Conservation (phyloP, 768 basidiomycete species). For the Tulasnella sp. region DNA sequence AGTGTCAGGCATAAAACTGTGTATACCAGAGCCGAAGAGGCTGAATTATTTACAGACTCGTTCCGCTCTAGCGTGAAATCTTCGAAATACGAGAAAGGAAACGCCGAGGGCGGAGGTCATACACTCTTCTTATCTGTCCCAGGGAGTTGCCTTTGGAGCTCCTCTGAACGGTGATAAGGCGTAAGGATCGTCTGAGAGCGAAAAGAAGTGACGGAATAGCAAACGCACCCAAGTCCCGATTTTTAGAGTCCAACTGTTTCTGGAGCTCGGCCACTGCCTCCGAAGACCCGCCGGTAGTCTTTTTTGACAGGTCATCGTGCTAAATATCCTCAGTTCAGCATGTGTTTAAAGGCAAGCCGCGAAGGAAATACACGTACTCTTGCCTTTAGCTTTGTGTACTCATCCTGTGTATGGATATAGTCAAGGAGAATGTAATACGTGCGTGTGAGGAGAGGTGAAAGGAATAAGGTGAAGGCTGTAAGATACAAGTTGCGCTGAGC, state of each 20-base stretch:
- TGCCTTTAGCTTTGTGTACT: slow-evolving; percentile 75
- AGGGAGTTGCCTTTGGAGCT: slow-evolving; percentile 9
- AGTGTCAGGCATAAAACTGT: too few species aligned
- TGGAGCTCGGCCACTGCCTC: slow-evolving; percentile 17
- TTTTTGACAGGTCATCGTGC: neutral
- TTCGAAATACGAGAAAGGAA: neutral
- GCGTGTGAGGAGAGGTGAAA: slow-evolving; percentile 88
- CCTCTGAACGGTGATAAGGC: neutral
- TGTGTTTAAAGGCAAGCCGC: neutral
- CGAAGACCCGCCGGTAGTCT: neutral
- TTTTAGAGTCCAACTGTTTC: slow-evolving; percentile 11
- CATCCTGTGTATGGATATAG: slow-evolving; percentile 82
- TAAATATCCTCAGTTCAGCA: neutral
- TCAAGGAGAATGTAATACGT: slow-evolving; percentile 90
- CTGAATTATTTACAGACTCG: neutral
- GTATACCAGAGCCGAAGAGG: too few species aligned
- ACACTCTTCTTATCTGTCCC: slow-evolving; percentile 1
- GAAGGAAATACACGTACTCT: slow-evolving; percentile 30
- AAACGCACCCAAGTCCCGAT: neutral
- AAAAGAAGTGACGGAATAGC: neutral
- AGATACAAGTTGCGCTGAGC: slow-evolving; percentile 88
- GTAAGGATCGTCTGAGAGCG: neutral
- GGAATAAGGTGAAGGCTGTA: slow-evolving; percentile 89
- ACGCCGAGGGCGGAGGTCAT: neutral
- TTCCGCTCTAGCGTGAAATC: neutral